Percentiles rank a stretch among this genome's conserved stretches.
Evolutionary conservation across 306 rosid genomes (phyloP).

Genomic region (Vigna angularis): DNA sequence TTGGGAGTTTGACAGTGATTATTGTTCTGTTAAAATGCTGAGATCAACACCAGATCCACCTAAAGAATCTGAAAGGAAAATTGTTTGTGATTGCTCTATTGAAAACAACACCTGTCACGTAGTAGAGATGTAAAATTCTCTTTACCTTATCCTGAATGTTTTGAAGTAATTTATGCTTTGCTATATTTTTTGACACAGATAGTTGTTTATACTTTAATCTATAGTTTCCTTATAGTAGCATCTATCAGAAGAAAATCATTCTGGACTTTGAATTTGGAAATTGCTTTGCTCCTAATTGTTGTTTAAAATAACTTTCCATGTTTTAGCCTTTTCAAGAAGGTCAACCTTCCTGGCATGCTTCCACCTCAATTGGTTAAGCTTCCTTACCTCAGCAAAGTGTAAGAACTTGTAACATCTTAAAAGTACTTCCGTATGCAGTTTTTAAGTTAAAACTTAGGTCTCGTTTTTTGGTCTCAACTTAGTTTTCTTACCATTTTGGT

Average conservation of each 20-base stretch:
- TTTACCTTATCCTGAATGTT: slow-evolving; percentile 42
- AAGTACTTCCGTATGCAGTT: slow-evolving; percentile 27
- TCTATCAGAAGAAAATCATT: slow-evolving; percentile 22
- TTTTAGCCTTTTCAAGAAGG: slow-evolving; percentile 61
- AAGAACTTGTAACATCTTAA: slow-evolving; percentile 55
- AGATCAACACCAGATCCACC: slow-evolving; percentile 62
- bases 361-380: slow-evolving; percentile 87
- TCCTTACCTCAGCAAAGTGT: slow-evolving; percentile 74
- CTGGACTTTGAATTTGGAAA: slow-evolving; percentile 27
- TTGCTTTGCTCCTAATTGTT: slow-evolving; percentile 13
- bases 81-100: slow-evolving; percentile 60
- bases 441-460: slow-evolving; percentile 19
- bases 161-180: slow-evolving; percentile 29
- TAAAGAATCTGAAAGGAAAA: slow-evolving; percentile 41
- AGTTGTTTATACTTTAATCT: slow-evolving; percentile 19
- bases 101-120: slow-evolving; percentile 71
- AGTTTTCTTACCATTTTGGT: slow-evolving; percentile 17
- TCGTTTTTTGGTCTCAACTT: not conserved
- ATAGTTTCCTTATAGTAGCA: not conserved
- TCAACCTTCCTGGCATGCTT: slow-evolving; percentile 77
- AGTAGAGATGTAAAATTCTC: slow-evolving; percentile 64
- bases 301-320: slow-evolving; percentile 17
- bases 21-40: slow-evolving; percentile 62
- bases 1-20: slow-evolving; percentile 73
- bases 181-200: slow-evolving; percentile 26